Percentiles rank a stretch among this genome's conserved stretches.
Conservation (phyloP, 2,329 filamentous ascomycete species). For the Juglanconis oblonga region DNA sequence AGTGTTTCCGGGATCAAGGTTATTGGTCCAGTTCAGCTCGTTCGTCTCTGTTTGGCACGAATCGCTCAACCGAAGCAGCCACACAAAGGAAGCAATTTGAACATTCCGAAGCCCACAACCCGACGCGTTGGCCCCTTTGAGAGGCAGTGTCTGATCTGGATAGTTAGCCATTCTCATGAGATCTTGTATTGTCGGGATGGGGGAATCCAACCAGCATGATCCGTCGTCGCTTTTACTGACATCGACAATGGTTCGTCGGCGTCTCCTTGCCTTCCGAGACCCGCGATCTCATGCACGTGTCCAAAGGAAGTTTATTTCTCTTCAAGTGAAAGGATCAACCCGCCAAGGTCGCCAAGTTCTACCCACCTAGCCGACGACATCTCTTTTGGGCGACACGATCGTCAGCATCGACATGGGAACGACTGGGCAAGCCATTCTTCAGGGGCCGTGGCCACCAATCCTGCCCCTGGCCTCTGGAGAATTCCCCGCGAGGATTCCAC, state of each 20-base stretch:
- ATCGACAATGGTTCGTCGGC: no score
- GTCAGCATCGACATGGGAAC: background rate
- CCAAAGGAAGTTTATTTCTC: constrained; percentile 12
- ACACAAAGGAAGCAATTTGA: background rate
- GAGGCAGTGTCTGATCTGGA: background rate
- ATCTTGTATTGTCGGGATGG: background rate
- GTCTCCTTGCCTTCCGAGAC: background rate
- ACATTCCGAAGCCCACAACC: background rate
- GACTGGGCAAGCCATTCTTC: background rate
- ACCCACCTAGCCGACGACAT: constrained; percentile 5
- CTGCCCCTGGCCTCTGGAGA: background rate
- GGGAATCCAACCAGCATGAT: no score
- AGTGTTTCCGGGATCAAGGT: no score
- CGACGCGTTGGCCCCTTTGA: background rate
- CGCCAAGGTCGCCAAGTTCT: constrained; percentile 9
- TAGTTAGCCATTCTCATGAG: background rate
- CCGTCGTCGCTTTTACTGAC: no score
- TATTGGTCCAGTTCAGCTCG: no score
- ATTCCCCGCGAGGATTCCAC: background rate
- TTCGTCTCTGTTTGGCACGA: no score
- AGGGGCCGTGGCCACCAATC: background rate
- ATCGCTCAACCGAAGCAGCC: background rate
- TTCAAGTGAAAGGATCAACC: constrained; percentile 9
- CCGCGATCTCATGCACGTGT: constrained; percentile 2
- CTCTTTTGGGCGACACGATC: background rate